Evolutionary conservation across 1,284 basidiomycete species (phyloP).

Genomic region (Papiliotrema laurentii): DNA sequence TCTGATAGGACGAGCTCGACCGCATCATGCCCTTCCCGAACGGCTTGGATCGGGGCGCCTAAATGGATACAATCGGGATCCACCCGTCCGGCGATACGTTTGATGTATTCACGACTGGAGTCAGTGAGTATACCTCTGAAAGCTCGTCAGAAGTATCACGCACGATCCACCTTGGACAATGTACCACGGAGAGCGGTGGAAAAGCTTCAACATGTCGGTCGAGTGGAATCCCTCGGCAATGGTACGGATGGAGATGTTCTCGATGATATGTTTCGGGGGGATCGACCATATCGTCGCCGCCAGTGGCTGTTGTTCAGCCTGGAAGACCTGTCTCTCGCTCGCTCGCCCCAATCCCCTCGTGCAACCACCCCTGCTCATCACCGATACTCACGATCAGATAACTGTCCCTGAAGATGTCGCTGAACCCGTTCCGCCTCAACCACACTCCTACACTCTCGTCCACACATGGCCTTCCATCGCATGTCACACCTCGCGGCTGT

Average conservation of each 20-base stretch:
- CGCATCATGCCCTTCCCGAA: not conserved
- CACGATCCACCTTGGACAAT: conserved; percentile 68
- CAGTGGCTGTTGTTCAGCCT: conserved; percentile 58
- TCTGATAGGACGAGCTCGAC: conserved; percentile 48
- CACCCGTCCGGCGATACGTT: not conserved
- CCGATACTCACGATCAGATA: conserved; percentile 63
- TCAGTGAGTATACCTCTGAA: not conserved
- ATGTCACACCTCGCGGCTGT: not conserved
- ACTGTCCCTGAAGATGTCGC: conserved; percentile 62
- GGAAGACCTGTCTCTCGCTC: too few species aligned
- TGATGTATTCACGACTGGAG: conserved; percentile 1
- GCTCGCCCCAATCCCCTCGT: too few species aligned
- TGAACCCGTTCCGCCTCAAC: conserved; percentile 60
- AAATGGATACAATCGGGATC: not conserved
- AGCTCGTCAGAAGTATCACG: conserved; percentile 1
- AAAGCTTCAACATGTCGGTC: conserved; percentile 70
- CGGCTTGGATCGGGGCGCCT: not conserved
- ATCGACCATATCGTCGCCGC: conserved; percentile 74
- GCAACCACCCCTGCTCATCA: too few species aligned
- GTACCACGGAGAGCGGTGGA: conserved; percentile 62
- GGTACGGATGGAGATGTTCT: conserved; percentile 66
- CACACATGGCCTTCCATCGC: conserved; percentile 23
- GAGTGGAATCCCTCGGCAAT: conserved; percentile 71
- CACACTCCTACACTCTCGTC: conserved; percentile 63
- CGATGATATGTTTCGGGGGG: conserved; percentile 62